A percentile compares a stretch with the other conserved stretches of the same genome.
Conservation (phyloP, 1,139 yeast genomes). For the Magnusiomyces fungicola region DNA sequence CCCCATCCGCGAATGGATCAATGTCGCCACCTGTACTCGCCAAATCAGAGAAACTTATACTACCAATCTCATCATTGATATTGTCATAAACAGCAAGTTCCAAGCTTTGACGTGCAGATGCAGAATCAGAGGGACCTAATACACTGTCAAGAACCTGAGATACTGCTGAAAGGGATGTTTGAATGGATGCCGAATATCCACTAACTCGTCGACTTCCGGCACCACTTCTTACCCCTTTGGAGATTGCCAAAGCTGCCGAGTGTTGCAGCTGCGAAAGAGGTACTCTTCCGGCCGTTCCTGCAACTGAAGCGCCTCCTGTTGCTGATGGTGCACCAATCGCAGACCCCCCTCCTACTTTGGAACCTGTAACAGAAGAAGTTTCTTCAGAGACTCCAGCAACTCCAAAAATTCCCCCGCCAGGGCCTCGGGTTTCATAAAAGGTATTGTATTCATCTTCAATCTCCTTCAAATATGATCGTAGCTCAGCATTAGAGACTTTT, state of each 20-base stretch:
- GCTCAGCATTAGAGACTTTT: slow-evolving; percentile 43
- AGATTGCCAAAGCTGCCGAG: not conserved
- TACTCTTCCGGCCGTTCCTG: not conserved
- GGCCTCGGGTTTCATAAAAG: slow-evolving; percentile 34
- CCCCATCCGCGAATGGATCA: no score
- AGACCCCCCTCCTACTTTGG: not conserved
- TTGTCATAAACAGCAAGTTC: no score
- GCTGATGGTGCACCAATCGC: not conserved
- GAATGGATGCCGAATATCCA: slow-evolving; percentile 5
- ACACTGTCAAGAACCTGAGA: slow-evolving; percentile 8
- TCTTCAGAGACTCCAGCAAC: no score
- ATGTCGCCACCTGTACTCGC: not conserved
- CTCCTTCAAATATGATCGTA: slow-evolving; percentile 42
- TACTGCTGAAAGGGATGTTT: slow-evolving; percentile 9
- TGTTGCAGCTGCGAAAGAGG: not conserved
- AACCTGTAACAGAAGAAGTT: not conserved
- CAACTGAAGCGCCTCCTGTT: not conserved
- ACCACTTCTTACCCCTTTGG: not conserved
- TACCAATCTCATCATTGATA: no score
- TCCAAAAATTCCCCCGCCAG: not conserved
- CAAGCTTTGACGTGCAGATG: slow-evolving; percentile 8
- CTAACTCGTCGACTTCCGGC: not conserved
- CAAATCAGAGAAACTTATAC: no score
- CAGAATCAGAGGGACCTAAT: slow-evolving; percentile 5
- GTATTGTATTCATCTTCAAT: slow-evolving; percentile 48